Conservation (phyloP, 495 filamentous ascomycete species). For the Aspergillus saccharolyticus region DNA sequence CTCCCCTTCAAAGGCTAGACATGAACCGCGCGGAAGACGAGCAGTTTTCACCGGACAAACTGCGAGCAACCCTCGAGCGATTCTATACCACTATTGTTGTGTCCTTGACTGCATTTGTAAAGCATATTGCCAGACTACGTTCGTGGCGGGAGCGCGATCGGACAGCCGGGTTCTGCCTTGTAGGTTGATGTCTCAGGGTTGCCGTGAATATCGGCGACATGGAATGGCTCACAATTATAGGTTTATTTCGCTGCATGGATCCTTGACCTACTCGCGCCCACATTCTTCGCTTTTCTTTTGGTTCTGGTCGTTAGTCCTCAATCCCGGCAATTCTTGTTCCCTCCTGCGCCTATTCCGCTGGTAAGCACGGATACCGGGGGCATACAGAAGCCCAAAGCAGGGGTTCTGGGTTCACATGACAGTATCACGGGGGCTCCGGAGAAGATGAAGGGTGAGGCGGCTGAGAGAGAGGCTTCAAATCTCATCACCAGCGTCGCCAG, state of each 20-base stretch:
- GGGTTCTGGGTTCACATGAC: constrained; percentile 69
- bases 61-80: constrained; percentile 71
- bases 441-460: constrained; percentile 79
- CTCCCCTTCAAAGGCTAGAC: constrained; percentile 62
- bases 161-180: constrained; percentile 61
- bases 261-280: constrained; percentile 67
- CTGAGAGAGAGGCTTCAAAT: constrained; percentile 79
- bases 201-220: background rate
- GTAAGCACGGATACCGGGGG: constrained; percentile 55
- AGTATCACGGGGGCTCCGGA: constrained; percentile 79
- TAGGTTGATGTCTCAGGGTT: constrained; percentile 23
- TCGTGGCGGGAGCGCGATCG: constrained; percentile 73
- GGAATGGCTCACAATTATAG: constrained; percentile 24
- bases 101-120: constrained; percentile 56
- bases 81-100: constrained; percentile 80
- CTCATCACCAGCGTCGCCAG: constrained; percentile 71
- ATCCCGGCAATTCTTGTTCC: constrained; percentile 63
- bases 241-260: constrained; percentile 72
- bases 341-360: constrained; percentile 62
- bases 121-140: constrained; percentile 70
- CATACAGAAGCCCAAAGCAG: constrained; percentile 63
- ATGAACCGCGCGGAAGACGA: constrained; percentile 77
- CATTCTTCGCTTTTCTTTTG: constrained; percentile 52
- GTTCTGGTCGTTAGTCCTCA: constrained; percentile 63
- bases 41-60: constrained; percentile 81